Percentiles rank a stretch among this genome's conserved stretches.
These are phyloP conservation scores for Mastigamoeba balamuthi DNA, from an alignment of 78 protist species.

Conservation along the genomic window DNA sequence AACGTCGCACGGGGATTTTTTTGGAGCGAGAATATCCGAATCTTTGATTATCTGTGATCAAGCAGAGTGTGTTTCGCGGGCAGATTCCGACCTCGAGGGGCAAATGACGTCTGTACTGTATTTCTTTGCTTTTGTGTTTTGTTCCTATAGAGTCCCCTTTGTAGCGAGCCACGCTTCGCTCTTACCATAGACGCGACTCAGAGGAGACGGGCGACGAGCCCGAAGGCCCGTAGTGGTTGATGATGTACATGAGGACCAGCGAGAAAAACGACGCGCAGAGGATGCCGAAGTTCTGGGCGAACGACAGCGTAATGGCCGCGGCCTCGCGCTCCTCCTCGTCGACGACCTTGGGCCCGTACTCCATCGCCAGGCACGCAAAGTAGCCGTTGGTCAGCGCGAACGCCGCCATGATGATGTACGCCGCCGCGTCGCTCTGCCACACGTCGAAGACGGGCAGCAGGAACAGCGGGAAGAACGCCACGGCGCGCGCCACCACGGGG, in stretches of 20 bases:
- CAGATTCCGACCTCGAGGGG: no score
- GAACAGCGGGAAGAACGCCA: background rate
- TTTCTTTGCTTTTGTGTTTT: no score
- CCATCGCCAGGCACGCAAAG: background rate
- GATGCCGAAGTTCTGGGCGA: background rate
- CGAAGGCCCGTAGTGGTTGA: no score
- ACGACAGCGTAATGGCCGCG: background rate
- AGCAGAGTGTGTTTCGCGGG: no score
- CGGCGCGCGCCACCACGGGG: background rate
- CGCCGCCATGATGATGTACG: background rate
- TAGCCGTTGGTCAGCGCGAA: background rate
- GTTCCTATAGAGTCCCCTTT: no score
- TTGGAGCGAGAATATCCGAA: no score
- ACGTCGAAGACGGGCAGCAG: background rate
- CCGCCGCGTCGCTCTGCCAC: background rate
- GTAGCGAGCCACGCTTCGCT: no score
- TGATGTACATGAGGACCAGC: background rate
- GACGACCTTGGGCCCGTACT: background rate
- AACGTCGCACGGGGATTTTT: no score
- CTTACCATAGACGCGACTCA: no score
- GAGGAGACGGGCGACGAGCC: no score
- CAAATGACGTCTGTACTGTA: no score
- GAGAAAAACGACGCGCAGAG: background rate
- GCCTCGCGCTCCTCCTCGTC: background rate
- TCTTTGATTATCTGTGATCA: no score